Evolutionary conservation across 2,329 filamentous ascomycete species (phyloP), one percentile per base, ranked within the genome.

Genomic region (Botryotinia globosa): DNA sequence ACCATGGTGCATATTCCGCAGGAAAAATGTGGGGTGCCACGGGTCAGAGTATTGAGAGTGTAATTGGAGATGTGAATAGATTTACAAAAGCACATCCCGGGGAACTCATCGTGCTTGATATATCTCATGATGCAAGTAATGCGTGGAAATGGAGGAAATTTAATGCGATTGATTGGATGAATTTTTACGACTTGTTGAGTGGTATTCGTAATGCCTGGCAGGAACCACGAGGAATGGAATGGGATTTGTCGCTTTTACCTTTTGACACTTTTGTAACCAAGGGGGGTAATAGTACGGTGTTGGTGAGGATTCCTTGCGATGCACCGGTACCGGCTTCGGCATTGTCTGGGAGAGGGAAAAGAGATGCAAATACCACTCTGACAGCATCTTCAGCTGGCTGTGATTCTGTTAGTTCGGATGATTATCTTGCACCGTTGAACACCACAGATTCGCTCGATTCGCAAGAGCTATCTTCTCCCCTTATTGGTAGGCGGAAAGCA

Each of bases 41-140:
- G 4, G 77, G 77, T 2, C 64, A 73, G 5, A 72, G 69, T 16
- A 75, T 78, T 1, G 37, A 45, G 5, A 59, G 75, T 44, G 76
- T 78, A 20, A 63, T 78, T 8, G 58, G 51, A 3, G 75, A 78
- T 34, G 72, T 78, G 29, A 78, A 79, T 56, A 42, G 25, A 37
- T 79, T 79, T 73, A 78, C 71, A 18, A 20, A 54, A 14, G 72
- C 74, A 29, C 20, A 75, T 62, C 77, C 77, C 0, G 75, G 77
- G 0, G 77, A 79, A 69, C 73, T 79, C 9, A 76, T 78, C 48
- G 70, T 78, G 34, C 66, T 79, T 10, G 77, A 79, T 54, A 58
- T 79, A 10, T 73, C 63, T 18, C 77, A 78, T 56, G 77, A 79
- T 69, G 63, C 73, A 51, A 63, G 74, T 48, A 32, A n/a, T 32